Base-by-base conservation (phyloP, 257 asterid species). In the Plantago elongata region DNA sequence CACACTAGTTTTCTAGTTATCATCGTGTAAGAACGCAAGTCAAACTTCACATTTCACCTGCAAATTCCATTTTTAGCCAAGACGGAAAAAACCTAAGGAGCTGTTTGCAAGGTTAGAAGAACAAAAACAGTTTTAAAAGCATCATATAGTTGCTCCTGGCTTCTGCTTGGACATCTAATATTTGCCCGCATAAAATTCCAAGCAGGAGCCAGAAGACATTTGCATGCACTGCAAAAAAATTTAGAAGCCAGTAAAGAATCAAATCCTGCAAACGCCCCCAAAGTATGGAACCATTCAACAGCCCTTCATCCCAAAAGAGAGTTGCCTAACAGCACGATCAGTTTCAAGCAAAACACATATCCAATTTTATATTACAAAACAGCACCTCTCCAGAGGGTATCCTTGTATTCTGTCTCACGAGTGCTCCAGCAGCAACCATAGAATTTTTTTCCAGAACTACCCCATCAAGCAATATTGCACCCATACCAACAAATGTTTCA, bases 391-490 rank as follows among this genome's bases (percentile, higher is more conserved):
- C 89, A 40, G 78, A 66, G 54, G 97, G 96, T 60, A 92, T 81
- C 74, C 91, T 84, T 27, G 97, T 87, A 55, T 85, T 82, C 81
- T 89, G 96, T 63, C 96, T 84, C 54, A 92, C 99, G 74, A 89
- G 99, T 45, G 99, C 99, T 68, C 99, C 99, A 57, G 97, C 97
- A 74, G 99, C 99, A 71, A 92, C 95, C 99, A 92, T 89, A 16
- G 96, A 91, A 64, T 92, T 81, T 74, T 92, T 92, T 77, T 92
- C 97, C 50, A 92, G 77, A 55, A 86, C 85, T 44, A 82, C 99
- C 30, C 99, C 99, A 61, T 89, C 99, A 78, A 92, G 99, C 81
- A 92, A 74, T 5, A 91, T 92, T 27, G 99, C 95, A 51, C 97
- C 94, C 96, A 82, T 92, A 61, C 99, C 99, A 44, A 89, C 81